Percentiles rank a stretch among this genome's conserved stretches.
phyloP scores from a whole-genome alignment of 2,329 filamentous ascomycete genomes.

The Aspergillus sp. region DNA sequence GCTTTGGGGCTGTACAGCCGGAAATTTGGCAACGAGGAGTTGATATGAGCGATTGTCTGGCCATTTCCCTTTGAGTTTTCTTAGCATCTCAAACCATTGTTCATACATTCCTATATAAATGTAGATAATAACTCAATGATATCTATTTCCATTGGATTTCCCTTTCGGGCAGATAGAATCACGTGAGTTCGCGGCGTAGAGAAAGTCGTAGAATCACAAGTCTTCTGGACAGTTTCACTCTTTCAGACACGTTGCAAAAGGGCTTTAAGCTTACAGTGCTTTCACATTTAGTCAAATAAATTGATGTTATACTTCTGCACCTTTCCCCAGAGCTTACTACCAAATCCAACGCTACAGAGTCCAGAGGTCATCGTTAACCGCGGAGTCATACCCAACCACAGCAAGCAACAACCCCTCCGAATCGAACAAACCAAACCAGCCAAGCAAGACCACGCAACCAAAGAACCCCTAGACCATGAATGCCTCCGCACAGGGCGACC shows the following conservation, averaged over 20 bases:
- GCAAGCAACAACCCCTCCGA: too few species aligned
- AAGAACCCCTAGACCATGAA: slow-evolving; percentile 35
- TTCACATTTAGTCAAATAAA: neutral
- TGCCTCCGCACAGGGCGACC: slow-evolving; percentile 48
- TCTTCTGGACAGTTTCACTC: neutral
- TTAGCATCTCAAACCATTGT: too few species aligned
- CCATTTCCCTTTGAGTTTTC: too few species aligned
- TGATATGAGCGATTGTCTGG: slow-evolving; percentile 26
- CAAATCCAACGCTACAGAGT: neutral
- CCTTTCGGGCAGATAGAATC: slow-evolving; percentile 1
- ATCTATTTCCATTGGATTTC: neutral
- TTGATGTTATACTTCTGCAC: neutral
- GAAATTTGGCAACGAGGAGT: slow-evolving; percentile 58
- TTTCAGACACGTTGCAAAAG: neutral
- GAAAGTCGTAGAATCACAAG: slow-evolving; percentile 9
- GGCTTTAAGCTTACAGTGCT: neutral
- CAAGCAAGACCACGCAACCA: neutral
- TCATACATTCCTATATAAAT: too few species aligned
- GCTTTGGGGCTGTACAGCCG: slow-evolving; percentile 81
- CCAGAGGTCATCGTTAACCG: too few species aligned
- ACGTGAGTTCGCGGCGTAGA: slow-evolving; percentile 7
- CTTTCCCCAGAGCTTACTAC: neutral
- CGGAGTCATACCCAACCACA: too few species aligned
- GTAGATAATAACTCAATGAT: too few species aligned
- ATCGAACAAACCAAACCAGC: neutral